phyloP scores from a whole-genome alignment of 306 rosid species.

The Malus sylvestris region DNA sequence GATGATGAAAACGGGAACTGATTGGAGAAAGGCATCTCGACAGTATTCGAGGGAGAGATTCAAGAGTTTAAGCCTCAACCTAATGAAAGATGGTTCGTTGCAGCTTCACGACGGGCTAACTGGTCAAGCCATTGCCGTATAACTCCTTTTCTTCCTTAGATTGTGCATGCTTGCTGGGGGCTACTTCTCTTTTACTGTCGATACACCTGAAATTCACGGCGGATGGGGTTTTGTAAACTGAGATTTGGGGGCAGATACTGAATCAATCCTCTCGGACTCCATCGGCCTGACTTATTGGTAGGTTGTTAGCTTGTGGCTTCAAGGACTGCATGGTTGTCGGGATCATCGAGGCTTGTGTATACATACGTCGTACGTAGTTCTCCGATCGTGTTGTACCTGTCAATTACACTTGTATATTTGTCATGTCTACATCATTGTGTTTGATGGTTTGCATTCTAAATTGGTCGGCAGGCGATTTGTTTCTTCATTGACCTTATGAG shows the following conservation, averaged over 20 bases:
- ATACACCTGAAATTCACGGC: slow-evolving; percentile 18
- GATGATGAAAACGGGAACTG: slow-evolving; percentile 99
- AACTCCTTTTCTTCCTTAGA: slow-evolving; percentile 28
- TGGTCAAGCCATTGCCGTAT: slow-evolving; percentile 79
- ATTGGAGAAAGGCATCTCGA: slow-evolving; percentile 98
- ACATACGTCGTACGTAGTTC: slow-evolving; percentile 8
- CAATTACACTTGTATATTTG: slow-evolving; percentile 43
- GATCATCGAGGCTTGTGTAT: not conserved
- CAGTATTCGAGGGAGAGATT: slow-evolving; percentile 98
- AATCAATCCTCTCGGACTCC: not conserved
- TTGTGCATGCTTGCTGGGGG: slow-evolving; percentile 24
- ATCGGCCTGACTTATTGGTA: not conserved
- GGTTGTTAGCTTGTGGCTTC: not conserved
- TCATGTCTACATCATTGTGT: slow-evolving; percentile 26
- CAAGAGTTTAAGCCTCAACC: slow-evolving; percentile 91
- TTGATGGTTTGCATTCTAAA: slow-evolving; percentile 24
- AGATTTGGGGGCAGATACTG: not conserved
- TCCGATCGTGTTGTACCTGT: not conserved
- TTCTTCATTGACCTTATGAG: not conserved
- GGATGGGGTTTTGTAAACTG: not conserved
- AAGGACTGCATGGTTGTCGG: not conserved
- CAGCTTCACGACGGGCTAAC: slow-evolving; percentile 85
- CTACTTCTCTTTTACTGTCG: slow-evolving; percentile 13
- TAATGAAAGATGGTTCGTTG: slow-evolving; percentile 96
- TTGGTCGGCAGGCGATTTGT: not conserved